Evolutionary conservation across 1,139 yeast species (phyloP).

Genomic region (Lodderomyces beijingensis): DNA sequence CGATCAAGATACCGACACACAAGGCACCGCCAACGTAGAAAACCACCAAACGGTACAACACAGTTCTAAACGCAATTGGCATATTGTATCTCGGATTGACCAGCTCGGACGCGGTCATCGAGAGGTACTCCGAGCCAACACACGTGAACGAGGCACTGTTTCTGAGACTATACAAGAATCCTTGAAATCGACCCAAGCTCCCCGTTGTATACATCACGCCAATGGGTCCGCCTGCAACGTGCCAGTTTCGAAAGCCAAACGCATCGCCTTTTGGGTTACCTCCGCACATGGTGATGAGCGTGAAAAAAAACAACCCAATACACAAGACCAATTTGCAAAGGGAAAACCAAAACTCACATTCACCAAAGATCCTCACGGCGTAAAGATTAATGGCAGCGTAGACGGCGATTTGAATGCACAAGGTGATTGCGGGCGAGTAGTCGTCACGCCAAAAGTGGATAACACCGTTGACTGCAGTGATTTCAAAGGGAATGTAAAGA

Average conservation of each 20-base stretch:
- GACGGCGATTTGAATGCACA: constrained; percentile 57
- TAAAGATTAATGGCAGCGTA: constrained; percentile 63
- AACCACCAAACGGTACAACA: constrained; percentile 64
- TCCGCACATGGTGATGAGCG: constrained; percentile 79
- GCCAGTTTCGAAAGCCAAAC: constrained; percentile 67
- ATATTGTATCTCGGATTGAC: constrained; percentile 70
- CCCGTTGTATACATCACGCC: constrained; percentile 56
- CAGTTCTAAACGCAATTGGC: constrained; percentile 76
- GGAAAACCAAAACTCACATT: constrained; percentile 76
- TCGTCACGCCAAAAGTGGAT: constrained; percentile 78
- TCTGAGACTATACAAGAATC: constrained; percentile 56
- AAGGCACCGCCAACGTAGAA: constrained; percentile 57
- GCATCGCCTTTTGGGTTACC: constrained; percentile 69
- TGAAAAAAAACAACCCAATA: constrained; percentile 66
- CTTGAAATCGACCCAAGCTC: constrained; percentile 62
- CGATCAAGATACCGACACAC: constrained; percentile 36
- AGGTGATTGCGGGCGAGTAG: constrained; percentile 62
- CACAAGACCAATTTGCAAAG: constrained; percentile 69
- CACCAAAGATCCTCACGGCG: constrained; percentile 75
- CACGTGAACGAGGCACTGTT: constrained; percentile 63
- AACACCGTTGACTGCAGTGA: constrained; percentile 74
- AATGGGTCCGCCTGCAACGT: constrained; percentile 43
- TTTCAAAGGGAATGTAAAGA: constrained; percentile 75
- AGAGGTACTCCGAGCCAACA: constrained; percentile 82
- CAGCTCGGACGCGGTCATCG: constrained; percentile 83